Conservation (phyloP, 805 yeast genomes). For the Metschnikowia baotianmanensis region DNA sequence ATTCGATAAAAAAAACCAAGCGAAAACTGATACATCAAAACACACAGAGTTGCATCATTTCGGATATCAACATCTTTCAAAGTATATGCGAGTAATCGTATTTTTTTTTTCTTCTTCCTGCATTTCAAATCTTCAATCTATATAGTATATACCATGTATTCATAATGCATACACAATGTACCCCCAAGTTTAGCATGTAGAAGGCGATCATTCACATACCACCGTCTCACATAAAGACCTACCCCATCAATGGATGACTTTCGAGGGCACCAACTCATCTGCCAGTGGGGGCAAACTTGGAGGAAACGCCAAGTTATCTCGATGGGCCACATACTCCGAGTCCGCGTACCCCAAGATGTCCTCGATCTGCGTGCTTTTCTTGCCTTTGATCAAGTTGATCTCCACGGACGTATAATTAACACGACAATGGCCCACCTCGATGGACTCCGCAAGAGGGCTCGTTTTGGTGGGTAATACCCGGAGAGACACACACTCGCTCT, state of each 20-base stretch:
- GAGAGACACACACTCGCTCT: slow-evolving; percentile 81
- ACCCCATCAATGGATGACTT: slow-evolving; percentile 12
- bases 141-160: too few relatives aligned
- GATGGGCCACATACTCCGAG: slow-evolving; percentile 86
- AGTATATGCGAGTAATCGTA: too few relatives aligned
- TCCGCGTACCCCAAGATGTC: slow-evolving; percentile 79
- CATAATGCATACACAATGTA: too few relatives aligned
- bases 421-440: slow-evolving; percentile 80
- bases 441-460: slow-evolving; percentile 35
- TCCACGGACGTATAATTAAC: slow-evolving; percentile 85
- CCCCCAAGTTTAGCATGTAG: too few relatives aligned
- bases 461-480: slow-evolving; percentile 47
- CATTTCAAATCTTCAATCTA: too few relatives aligned
- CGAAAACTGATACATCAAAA: too few relatives aligned
- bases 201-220: too few relatives aligned
- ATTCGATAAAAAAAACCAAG: too few relatives aligned
- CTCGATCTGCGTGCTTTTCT: slow-evolving; percentile 74
- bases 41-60: too few relatives aligned
- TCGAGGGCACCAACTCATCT: slow-evolving; percentile 12
- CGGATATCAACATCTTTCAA: too few relatives aligned
- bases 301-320: slow-evolving; percentile 91
- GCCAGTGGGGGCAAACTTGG: slow-evolving; percentile 27
- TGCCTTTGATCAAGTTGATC: slow-evolving; percentile 75
- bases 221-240: too few relatives aligned
- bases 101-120: too few relatives aligned